phyloP scores from a whole-genome alignment of 108 stramenopile species.

The Nannochloropsis salina region DNA sequence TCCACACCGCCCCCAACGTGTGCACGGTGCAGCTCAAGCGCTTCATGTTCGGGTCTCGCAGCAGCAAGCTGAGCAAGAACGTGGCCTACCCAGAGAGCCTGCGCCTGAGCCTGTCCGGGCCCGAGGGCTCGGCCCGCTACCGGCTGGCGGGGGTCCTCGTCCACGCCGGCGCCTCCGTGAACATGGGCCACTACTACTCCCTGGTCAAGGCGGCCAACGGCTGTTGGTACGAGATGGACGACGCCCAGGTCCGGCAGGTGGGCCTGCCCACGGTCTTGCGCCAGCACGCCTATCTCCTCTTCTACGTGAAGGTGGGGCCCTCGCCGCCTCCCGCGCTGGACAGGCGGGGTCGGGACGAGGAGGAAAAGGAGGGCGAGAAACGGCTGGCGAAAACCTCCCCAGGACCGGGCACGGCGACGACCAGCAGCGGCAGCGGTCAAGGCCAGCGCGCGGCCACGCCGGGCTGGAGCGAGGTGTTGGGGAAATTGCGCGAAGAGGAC shows the following conservation, averaged over 20 bases:
- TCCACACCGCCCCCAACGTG: constrained; percentile 65
- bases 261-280: constrained; percentile 20
- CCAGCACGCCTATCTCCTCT: constrained; percentile 44
- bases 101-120: constrained; percentile 5
- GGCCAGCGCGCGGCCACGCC: neutral
- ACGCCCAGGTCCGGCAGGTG: constrained; percentile 41
- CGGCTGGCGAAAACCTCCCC: neutral
- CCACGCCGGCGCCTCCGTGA: constrained; percentile 42
- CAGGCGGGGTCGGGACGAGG: neutral
- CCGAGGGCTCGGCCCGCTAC: constrained; percentile 9
- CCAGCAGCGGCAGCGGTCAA: neutral
- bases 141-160: constrained; percentile 47
- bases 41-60: constrained; percentile 65
- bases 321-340: neutral
- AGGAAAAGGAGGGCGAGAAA: constrained; percentile 7
- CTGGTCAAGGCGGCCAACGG: constrained; percentile 49
- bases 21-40: constrained; percentile 89
- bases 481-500: neutral
- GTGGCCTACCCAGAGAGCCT: constrained; percentile 40
- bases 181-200: constrained; percentile 53
- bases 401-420: neutral
- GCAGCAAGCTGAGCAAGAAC: constrained; percentile 40
- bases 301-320: constrained; percentile 28
- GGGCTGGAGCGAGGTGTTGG: neutral
- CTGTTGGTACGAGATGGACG: constrained; percentile 56